Conservation (phyloP, 176 grass and related monocot genomes). For the sorghum (Sorghum bicolor) region Sorghum_bicolor_NCBIv3 NC_012870.2:67219501-67220000, state of each 20-base stretch:
- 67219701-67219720: slow-evolving; percentile 88
- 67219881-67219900: neutral
- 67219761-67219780: slow-evolving; percentile 71
- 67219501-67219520: slow-evolving; percentile 57
- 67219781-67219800: slow-evolving; percentile 21
- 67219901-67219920: neutral
- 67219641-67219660: slow-evolving; percentile 98
- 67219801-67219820: neutral
- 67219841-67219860: slow-evolving; percentile 39
- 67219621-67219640: slow-evolving; percentile 76
- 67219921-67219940: slow-evolving; percentile 35
- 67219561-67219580: slow-evolving; percentile 41
- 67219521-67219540: slow-evolving; percentile 49
- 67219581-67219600: slow-evolving; percentile 64
- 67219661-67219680: slow-evolving; percentile 94
- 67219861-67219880: slow-evolving; percentile 10
- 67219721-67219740: slow-evolving; percentile 86
- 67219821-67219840: slow-evolving; percentile 7
- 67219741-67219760: slow-evolving; percentile 86
- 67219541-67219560: neutral
- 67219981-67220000: slow-evolving; percentile 4
- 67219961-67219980: slow-evolving; percentile 31
- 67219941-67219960: neutral
- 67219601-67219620: slow-evolving; percentile 65
- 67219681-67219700: slow-evolving; percentile 89